phyloP scores from a whole-genome alignment of 2,329 filamentous ascomycete species.

The Thielaviopsis cerberus region DNA sequence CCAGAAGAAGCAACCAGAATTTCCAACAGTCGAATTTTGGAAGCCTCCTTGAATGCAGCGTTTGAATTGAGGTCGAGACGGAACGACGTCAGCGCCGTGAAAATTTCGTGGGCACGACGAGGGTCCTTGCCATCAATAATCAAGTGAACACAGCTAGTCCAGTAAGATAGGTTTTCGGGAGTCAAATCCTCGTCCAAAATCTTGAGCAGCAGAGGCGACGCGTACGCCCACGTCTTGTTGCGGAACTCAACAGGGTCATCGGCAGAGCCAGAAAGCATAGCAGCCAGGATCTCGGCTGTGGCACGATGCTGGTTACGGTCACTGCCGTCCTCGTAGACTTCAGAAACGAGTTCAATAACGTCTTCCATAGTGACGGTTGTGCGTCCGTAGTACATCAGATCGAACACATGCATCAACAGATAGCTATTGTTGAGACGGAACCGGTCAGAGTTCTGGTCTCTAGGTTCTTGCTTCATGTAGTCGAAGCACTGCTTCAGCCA shows the following conservation, averaged over 20 bases:
- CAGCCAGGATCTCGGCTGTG: conserved; percentile 81
- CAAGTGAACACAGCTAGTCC: conserved; percentile 84
- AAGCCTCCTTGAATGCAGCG: conserved; percentile 95
- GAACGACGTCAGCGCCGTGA: conserved; percentile 69
- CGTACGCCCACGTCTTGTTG: conserved; percentile 68
- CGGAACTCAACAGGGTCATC: conserved; percentile 60
- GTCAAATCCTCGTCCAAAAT: conserved; percentile 85
- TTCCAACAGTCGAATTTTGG: conserved; percentile 80
- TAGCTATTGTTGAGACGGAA: conserved; percentile 81
- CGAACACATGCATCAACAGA: conserved; percentile 74
- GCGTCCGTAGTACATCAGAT: conserved; percentile 65
- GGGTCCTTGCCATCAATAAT: conserved; percentile 80
- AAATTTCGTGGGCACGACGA: conserved; percentile 65
- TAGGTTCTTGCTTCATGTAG: conserved; percentile 89
- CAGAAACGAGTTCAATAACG: conserved; percentile 59
- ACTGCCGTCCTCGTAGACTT: conserved; percentile 75
- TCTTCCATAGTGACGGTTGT: conserved; percentile 70
- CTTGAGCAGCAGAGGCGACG: conserved; percentile 67
- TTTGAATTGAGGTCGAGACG: conserved; percentile 86
- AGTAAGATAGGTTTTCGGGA: conserved; percentile 85
- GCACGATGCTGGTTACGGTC: conserved; percentile 97
- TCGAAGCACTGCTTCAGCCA: conserved; percentile 83
- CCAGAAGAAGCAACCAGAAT: conserved; percentile 73
- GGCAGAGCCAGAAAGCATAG: conserved; percentile 60
- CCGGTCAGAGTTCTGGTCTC: conserved; percentile 61